phyloP scores from a whole-genome alignment of 352 stramenopile species.

The Pythium apleroticum region DNA sequence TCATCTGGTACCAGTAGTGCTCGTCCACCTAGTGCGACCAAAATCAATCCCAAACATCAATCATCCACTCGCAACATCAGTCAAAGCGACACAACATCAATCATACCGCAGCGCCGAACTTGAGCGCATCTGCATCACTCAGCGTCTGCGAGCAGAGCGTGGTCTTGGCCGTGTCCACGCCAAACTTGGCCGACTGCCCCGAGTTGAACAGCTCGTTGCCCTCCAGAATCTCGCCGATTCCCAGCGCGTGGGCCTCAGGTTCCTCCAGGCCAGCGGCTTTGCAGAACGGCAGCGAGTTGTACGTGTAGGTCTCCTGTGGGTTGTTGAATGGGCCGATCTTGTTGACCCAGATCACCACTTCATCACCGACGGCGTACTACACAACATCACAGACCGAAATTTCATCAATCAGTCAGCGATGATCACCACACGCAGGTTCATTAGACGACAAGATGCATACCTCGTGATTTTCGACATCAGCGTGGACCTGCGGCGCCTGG shows the following conservation, averaged over 20 bases:
- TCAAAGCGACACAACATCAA: constrained; percentile 5
- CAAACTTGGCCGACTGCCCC: constrained; percentile 84
- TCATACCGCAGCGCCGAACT: constrained; percentile 70
- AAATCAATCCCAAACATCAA: not conserved
- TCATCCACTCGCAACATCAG: not conserved
- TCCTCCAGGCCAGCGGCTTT: constrained; percentile 85
- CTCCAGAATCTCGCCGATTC: constrained; percentile 95
- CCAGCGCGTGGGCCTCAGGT: constrained; percentile 80
- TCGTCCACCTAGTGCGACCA: constrained; percentile 72
- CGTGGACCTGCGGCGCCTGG: constrained; percentile 5
- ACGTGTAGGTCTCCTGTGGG: constrained; percentile 99
- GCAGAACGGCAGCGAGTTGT: constrained; percentile 99
- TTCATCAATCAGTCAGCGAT: not conserved
- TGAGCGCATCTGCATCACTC: constrained; percentile 64
- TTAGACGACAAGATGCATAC: not conserved
- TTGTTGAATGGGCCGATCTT: constrained; percentile 98
- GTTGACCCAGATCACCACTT: constrained; percentile 95
- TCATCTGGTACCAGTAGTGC: constrained; percentile 99
- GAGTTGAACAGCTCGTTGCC: constrained; percentile 95
- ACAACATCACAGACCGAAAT: not conserved
- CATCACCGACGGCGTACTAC: constrained; percentile 70
- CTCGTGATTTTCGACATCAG: constrained; percentile 29
- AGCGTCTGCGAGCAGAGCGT: constrained; percentile 77
- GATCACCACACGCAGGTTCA: not conserved
- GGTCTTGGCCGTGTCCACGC: constrained; percentile 57